A percentile compares a stretch with the other conserved stretches of the same genome.
Conservation (phyloP, 1,284 basidiomycete genomes). For the Marasmius tenuissimus region DNA sequence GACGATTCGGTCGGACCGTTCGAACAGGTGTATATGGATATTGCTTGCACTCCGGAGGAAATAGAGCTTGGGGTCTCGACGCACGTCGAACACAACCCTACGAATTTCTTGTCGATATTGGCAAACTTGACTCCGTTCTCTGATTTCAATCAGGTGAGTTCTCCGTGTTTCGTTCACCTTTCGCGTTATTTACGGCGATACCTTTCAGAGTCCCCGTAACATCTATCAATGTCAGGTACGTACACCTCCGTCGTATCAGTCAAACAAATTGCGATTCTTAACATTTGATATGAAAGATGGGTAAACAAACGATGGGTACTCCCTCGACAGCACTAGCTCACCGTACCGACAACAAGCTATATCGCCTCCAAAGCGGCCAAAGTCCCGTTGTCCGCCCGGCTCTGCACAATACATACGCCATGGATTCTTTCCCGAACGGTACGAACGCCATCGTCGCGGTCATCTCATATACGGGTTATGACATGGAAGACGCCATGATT, state of each 20-base stretch:
- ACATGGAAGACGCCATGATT: conserved; percentile 99
- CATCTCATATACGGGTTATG: conserved; percentile 99
- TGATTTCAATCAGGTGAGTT: conserved; percentile 91
- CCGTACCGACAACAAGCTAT: conserved; percentile 98
- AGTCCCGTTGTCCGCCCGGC: conserved; percentile 93
- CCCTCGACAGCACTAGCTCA: conserved; percentile 89
- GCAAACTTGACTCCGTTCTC: conserved; percentile 85
- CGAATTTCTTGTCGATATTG: conserved; percentile 90
- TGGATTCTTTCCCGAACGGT: conserved; percentile 98
- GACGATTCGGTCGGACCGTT: conserved; percentile 95
- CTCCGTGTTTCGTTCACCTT: conserved; percentile 4
- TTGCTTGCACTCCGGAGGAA: conserved; percentile 90
- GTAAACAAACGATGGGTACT: conserved; percentile 99
- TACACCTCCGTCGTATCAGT: conserved; percentile 3
- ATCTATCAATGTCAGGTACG: conserved; percentile 85
- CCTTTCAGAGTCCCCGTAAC: conserved; percentile 74
- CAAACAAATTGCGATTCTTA: conserved; percentile 1
- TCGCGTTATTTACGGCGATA: background rate
- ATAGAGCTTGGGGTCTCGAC: conserved; percentile 82
- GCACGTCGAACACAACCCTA: conserved; percentile 94
- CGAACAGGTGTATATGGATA: conserved; percentile 99
- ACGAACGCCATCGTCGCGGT: conserved; percentile 99
- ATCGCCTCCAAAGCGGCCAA: conserved; percentile 94
- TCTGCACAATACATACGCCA: conserved; percentile 94
- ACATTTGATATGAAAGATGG: conserved; percentile 68